Percentiles rank a stretch among this genome's conserved stretches.
Conservation (phyloP, 257 asterid genomes). For the Gardenia jasminoides region DNA sequence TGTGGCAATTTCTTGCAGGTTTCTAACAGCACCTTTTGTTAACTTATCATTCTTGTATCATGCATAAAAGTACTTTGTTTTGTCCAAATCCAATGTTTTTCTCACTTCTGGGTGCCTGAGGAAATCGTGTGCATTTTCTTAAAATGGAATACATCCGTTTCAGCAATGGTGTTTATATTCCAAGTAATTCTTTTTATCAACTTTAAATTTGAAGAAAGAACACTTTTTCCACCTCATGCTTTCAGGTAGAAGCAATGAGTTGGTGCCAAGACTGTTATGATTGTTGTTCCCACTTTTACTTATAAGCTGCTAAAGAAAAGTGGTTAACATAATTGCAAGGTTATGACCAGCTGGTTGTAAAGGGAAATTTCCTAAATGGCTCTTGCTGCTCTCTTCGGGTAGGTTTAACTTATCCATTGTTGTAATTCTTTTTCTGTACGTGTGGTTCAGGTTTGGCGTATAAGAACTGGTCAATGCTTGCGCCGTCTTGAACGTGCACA, state of each 20-base stretch:
- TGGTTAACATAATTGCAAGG: neutral
- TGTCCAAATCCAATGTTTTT: neutral
- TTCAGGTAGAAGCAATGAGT: neutral
- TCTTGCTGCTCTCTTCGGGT: neutral
- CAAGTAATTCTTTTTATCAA: neutral
- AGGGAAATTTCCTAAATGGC: neutral
- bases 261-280: too few relatives aligned
- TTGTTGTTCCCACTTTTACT: neutral
- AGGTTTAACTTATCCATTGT: neutral
- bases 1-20: neutral
- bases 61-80: neutral
- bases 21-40: neutral
- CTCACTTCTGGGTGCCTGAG: neutral
- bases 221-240: neutral
- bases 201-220: too few relatives aligned
- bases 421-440: neutral
- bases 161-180: neutral
- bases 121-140: neutral
- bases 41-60: neutral
- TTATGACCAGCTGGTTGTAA: neutral
- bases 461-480: constrained; percentile 94
- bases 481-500: constrained; percentile 97
- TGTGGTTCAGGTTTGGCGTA: constrained; percentile 80
- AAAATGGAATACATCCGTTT: neutral
- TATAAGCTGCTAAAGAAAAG: neutral